Base-by-base conservation (phyloP, 306 rosid species). In the Ammopiptanthus mongolicus region DNA sequence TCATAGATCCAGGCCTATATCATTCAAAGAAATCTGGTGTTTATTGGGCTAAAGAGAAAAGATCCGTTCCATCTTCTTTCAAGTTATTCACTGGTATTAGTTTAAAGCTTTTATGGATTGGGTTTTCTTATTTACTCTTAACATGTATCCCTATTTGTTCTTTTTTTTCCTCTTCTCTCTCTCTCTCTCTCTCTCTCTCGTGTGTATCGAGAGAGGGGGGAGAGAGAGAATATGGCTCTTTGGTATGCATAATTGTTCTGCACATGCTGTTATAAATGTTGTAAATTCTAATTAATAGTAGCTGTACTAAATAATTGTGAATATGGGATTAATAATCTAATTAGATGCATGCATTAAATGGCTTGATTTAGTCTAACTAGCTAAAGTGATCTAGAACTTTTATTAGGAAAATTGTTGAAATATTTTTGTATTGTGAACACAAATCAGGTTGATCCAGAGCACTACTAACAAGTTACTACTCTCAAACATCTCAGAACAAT, bases 31-130 rank as follows among this genome's bases (percentile, higher is more conserved):
- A 86, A 81, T 95, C 99, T 18, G 95, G 93, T 5, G 93, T 92
- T 52, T 95, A 88, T 85, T 92, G 90, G 89, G 99, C 99, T 18
- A 95, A 90, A 79, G 97, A 92, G 87, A 87, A 85, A 77, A 88
- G 97, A 76, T 86, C 99, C 18, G 82, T 87, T 25, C 99, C 97
- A 0, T 84, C 97, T 25, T 90, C 97, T 0, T 92, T 95, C 89
- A 95, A 92, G 91, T 74, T 95, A 84, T 95, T 85, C 78, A 83
- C 89, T 31, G 99, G 97, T 92, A 82, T 63, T 75, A 8, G 21
- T 44, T 76, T 69, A 37, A 17, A 46, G 33, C 33, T 31, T 53
- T 61, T 13, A 12, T 47, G 22, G 14, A 25, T 23, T 66, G 19
- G 28, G 3, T 69, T 81, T 60, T 79, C 76, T 51, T 41, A 19